phyloP scores from a whole-genome alignment of 345 rosid species.

The Sonneratia alba region DNA sequence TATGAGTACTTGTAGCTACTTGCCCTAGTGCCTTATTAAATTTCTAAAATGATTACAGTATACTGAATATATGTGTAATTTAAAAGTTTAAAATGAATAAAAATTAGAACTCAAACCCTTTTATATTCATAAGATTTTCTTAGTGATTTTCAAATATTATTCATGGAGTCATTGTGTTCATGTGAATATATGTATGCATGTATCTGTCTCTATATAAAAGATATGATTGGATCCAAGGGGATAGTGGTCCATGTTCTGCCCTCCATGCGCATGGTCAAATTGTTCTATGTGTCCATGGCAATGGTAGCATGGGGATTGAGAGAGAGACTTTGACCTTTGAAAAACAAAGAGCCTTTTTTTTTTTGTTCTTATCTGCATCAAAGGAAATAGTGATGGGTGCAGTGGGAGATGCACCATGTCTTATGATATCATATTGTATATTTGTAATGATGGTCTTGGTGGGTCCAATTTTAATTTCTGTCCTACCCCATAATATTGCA shows the following conservation, averaged over 20 bases:
- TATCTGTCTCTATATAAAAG: no score
- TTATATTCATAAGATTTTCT: no score
- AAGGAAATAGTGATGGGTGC: slow-evolving; percentile 10
- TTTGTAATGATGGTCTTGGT: slow-evolving; percentile 12
- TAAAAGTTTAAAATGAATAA: no score
- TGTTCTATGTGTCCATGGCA: neutral
- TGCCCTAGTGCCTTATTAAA: no score
- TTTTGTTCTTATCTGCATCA: slow-evolving; percentile 8
- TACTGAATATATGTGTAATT: no score
- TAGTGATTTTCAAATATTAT: no score
- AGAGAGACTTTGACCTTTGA: slow-evolving; percentile 12
- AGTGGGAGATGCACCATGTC: slow-evolving; percentile 7
- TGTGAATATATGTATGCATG: no score
- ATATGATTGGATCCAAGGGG: neutral
- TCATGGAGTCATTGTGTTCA: no score
- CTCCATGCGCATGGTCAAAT: no score
- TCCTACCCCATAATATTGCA: neutral
- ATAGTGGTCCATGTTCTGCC: neutral
- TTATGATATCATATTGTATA: slow-evolving; percentile 17
- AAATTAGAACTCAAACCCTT: no score
- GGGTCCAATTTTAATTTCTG: slow-evolving; percentile 11
- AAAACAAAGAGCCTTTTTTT: neutral
- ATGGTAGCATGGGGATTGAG: neutral
- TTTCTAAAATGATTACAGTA: no score
- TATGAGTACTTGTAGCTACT: no score